Conservation (phyloP, 352 stramenopile species). For the Peronospora tabacina region DNA sequence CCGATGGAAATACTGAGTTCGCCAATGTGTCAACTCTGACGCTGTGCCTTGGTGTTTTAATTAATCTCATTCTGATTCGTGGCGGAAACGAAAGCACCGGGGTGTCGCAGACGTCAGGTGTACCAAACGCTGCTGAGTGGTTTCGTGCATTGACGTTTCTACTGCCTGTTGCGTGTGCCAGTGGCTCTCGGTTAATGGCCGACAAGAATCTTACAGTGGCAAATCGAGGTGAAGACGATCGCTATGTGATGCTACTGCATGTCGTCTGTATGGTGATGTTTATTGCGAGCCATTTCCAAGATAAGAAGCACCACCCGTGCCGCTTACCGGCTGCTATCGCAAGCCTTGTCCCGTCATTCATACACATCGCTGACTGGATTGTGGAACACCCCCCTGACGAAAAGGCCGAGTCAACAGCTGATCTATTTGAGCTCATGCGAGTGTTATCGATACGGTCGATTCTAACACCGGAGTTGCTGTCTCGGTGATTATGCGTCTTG, state of each 20-base stretch:
- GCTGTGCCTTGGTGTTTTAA: conserved; percentile 63
- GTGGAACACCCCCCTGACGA: conserved; percentile 44
- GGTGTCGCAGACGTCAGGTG: conserved; percentile 14
- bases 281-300: conserved; percentile 50
- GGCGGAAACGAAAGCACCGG: conserved; percentile 28
- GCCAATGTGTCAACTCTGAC: conserved; percentile 63
- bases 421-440: conserved; percentile 68
- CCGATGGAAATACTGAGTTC: conserved; percentile 36
- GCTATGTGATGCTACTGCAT: conserved; percentile 74
- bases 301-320: conserved; percentile 37
- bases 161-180: conserved; percentile 65
- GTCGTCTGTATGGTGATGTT: conserved; percentile 60
- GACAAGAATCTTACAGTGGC: conserved; percentile 42
- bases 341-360: conserved; percentile 53
- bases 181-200: conserved; percentile 37
- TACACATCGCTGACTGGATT: conserved; percentile 48
- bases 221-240: conserved; percentile 63
- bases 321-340: conserved; percentile 30
- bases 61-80: conserved; percentile 70
- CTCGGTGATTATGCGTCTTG: conserved; percentile 13
- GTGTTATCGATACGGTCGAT: conserved; percentile 48
- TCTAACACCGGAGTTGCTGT: conserved; percentile 32
- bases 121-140: conserved; percentile 60
- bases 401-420: conserved; percentile 41
- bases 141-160: conserved; percentile 64